These are phyloP conservation scores for Tulasnella sp. DNA, from an alignment of 768 basidiomycete genomes.

Conservation along the genomic window DNA sequence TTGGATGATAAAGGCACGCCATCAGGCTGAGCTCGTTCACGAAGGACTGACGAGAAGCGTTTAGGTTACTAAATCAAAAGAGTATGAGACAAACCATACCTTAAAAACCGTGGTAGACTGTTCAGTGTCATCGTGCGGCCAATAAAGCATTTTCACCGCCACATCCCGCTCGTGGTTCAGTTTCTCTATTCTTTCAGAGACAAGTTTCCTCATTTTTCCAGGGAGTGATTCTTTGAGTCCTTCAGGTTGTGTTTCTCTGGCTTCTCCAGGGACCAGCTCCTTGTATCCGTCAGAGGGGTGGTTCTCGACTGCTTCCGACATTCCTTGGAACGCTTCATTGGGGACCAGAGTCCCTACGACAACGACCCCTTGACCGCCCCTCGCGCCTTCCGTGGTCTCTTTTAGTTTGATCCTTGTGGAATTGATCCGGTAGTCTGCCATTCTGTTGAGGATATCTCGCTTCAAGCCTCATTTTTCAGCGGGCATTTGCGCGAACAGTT, in stretches of 20 bases:
- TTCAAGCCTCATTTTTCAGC: too few relatives aligned
- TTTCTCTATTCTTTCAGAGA: background rate
- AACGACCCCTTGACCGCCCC: background rate
- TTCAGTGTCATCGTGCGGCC: background rate
- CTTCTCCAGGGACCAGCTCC: too few relatives aligned
- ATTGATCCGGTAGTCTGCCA: too few relatives aligned
- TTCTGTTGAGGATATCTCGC: too few relatives aligned
- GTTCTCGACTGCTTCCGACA: too few relatives aligned
- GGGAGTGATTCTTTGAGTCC: too few relatives aligned
- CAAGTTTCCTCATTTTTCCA: too few relatives aligned
- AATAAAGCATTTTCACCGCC: background rate
- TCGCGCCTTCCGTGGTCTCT: background rate
- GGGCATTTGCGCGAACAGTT: too few relatives aligned
- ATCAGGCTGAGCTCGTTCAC: background rate
- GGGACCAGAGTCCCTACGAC: background rate
- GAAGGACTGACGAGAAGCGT: background rate
- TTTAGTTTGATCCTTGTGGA: too few relatives aligned
- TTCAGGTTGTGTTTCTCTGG: too few relatives aligned
- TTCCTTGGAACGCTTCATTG: too few relatives aligned
- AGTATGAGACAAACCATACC: background rate
- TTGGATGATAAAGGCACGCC: background rate
- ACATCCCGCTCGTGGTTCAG: background rate
- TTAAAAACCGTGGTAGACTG: background rate
- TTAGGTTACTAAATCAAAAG: background rate
- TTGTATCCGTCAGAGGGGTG: too few relatives aligned